Conservation (phyloP, 2,329 filamentous ascomycete species). For the Cladorrhinum sp. region DNA sequence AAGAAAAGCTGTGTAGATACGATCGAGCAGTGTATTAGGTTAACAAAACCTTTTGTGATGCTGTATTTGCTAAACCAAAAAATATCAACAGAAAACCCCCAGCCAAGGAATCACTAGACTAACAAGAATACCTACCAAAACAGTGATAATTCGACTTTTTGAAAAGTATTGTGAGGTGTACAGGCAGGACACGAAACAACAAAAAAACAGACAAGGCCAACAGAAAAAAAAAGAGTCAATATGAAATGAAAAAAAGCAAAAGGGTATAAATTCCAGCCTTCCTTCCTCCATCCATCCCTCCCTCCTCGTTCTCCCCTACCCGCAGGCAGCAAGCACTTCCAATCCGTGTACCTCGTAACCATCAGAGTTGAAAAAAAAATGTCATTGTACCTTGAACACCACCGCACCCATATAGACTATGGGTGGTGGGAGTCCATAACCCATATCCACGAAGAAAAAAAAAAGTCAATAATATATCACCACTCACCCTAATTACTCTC, state of each 20-base stretch:
- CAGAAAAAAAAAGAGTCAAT: background rate
- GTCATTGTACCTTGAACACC: background rate
- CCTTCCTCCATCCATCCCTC: background rate
- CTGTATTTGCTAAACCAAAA: background rate
- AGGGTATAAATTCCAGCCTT: constrained; percentile 12
- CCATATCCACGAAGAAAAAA: background rate
- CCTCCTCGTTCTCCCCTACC: too few species aligned
- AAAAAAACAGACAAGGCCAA: background rate
- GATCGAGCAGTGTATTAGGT: too few species aligned
- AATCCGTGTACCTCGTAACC: background rate
- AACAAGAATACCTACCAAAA: too few species aligned
- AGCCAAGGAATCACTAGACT: too few species aligned
- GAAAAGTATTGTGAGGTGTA: background rate
- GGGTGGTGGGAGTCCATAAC: background rate
- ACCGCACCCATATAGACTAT: too few species aligned
- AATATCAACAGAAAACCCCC: background rate
- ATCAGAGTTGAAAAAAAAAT: background rate
- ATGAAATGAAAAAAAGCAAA: background rate
- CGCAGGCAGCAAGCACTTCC: too few species aligned
- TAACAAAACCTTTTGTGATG: too few species aligned
- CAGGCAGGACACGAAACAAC: background rate
- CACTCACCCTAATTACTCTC: constrained; percentile 3
- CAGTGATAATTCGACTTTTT: too few species aligned
- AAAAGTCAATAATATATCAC: background rate
- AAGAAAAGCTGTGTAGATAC: too few species aligned